Evolutionary conservation across 2,329 filamentous ascomycete genomes (phyloP).

Genomic region (Fusarium tuaranense): DNA sequence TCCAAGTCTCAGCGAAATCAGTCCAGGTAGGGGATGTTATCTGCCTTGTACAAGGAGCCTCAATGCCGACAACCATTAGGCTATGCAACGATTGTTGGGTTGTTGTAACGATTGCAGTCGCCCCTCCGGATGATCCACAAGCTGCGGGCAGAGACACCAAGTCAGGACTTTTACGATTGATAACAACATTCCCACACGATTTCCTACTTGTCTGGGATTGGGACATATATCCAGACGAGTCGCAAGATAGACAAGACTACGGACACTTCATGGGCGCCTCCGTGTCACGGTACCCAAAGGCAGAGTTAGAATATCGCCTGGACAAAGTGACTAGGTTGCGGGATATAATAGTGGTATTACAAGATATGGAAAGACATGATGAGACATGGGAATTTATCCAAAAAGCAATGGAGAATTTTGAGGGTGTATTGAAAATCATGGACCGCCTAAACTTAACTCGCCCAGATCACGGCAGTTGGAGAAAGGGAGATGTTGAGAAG

Average conservation of each 20-base stretch:
- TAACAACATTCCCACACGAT: neutral
- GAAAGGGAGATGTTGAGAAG: neutral
- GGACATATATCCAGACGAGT: neutral
- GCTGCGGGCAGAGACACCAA: neutral
- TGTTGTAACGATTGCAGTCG: neutral
- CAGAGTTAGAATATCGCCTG: neutral
- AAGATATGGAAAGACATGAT: neutral
- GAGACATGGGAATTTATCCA: rapidly evolving
- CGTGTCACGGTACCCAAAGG: neutral
- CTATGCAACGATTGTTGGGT: neutral
- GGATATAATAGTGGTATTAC: neutral
- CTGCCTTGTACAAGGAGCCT: neutral
- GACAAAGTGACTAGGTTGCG: neutral
- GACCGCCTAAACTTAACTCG: neutral
- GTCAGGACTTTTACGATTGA: neutral
- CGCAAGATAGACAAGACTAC: neutral
- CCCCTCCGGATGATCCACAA: neutral
- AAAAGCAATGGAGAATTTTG: neutral
- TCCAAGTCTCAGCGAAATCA: neutral
- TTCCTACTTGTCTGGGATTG: neutral
- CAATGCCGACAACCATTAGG: neutral
- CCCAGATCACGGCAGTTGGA: neutral
- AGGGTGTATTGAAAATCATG: neutral
- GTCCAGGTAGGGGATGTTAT: neutral
- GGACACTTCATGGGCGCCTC: neutral